phyloP scores from a whole-genome alignment of 2,329 filamentous ascomycete genomes.

The Alternaria dauci region DNA sequence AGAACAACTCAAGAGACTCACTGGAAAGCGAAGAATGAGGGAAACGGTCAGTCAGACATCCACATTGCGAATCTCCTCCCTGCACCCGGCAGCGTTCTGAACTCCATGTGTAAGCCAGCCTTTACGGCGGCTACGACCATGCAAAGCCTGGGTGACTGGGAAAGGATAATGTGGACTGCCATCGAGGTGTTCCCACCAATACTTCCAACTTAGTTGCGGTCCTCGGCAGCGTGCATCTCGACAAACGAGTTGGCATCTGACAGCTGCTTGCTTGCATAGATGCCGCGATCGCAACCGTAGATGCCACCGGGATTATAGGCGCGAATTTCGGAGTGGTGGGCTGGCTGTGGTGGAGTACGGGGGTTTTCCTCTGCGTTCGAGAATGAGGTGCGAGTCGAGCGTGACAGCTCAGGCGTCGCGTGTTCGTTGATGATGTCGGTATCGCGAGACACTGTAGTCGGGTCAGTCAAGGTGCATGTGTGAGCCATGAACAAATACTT shows the following conservation, averaged over 20 bases:
- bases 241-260: no score
- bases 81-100: not conserved
- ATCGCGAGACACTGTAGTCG: not conserved
- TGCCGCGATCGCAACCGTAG: not conserved
- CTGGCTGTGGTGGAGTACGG: not conserved
- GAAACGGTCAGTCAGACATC: no score
- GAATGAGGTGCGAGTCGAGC: conserved; percentile 1
- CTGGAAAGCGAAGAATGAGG: not conserved
- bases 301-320: not conserved
- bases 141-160: not conserved
- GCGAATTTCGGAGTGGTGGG: not conserved
- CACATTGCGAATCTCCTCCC: not conserved
- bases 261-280: not conserved
- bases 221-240: not conserved
- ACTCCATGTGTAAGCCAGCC: not conserved
- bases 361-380: not conserved
- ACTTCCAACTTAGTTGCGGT: not conserved
- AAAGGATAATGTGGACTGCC: not conserved
- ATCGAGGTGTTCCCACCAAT: no score
- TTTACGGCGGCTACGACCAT: not conserved
- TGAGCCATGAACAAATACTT: not conserved
- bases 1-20: not conserved
- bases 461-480: not conserved
- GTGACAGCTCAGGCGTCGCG: not conserved
- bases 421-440: not conserved